Conservation (phyloP, 805 yeast species). For the Peterozyma toletana region DNA sequence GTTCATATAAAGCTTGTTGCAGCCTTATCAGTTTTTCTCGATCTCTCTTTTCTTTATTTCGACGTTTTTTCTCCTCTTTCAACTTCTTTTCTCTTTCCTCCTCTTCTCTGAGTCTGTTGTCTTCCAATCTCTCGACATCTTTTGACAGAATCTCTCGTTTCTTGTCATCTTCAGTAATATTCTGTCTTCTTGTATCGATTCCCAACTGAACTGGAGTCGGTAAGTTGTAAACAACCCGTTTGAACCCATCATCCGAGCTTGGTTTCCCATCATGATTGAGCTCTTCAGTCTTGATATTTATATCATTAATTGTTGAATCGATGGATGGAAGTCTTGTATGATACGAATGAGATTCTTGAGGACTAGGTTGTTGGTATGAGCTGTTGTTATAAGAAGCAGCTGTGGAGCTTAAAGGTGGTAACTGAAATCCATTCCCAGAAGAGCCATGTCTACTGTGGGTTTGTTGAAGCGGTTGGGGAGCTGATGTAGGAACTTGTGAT, state of each 20-base stretch:
- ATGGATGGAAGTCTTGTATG: slow-evolving; percentile 2
- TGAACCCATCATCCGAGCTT: background rate
- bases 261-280: slow-evolving; percentile 1
- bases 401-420: slow-evolving; percentile 5
- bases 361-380: background rate
- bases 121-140: slow-evolving; percentile 9
- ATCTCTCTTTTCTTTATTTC: slow-evolving; percentile 14
- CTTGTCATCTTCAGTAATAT: slow-evolving; percentile 1
- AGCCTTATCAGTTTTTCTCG: slow-evolving; percentile 12
- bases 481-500: too few species aligned
- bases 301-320: slow-evolving; percentile 3
- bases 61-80: slow-evolving; percentile 8
- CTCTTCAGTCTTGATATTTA: slow-evolving; percentile 5
- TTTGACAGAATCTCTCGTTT: background rate
- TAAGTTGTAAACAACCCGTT: slow-evolving; percentile 7
- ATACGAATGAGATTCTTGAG: background rate
- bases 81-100: slow-evolving; percentile 3
- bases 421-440: slow-evolving; percentile 4
- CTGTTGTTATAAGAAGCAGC: background rate
- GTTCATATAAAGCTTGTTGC: slow-evolving; percentile 7
- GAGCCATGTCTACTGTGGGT: background rate
- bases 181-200: slow-evolving; percentile 13
- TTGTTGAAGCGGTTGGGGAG: background rate
- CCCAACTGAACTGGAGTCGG: slow-evolving; percentile 15
- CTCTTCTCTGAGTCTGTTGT: background rate